Percentiles rank a stretch among this genome's conserved stretches.
These are phyloP conservation scores for Moringa oleifera DNA, from an alignment of 345 rosid species.

Conservation along the genomic window DNA sequence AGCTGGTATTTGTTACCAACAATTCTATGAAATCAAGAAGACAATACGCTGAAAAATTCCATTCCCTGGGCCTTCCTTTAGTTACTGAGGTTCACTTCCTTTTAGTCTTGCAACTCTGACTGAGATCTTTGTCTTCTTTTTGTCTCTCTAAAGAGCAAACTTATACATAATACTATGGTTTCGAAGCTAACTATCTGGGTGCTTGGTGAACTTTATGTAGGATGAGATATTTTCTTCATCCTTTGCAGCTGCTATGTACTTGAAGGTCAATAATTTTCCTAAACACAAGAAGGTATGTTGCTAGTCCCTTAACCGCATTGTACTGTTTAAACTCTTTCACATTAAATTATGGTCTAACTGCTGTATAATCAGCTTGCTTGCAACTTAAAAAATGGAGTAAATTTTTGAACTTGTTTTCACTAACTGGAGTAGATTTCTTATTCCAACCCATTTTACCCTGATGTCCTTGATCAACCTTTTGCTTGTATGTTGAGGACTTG, in stretches of 20 bases:
- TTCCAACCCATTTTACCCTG: not conserved
- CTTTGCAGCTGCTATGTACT: constrained; percentile 87
- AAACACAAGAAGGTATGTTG: constrained; percentile 59
- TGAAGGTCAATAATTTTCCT: constrained; percentile 72
- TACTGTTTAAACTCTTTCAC: not conserved
- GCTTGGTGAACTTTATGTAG: constrained; percentile 23
- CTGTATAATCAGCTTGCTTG: not conserved
- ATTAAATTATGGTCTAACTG: not conserved
- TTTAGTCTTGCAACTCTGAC: no score
- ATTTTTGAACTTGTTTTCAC: no score
- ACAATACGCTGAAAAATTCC: constrained; percentile 66
- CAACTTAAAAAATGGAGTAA: no score
- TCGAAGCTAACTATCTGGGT: not conserved
- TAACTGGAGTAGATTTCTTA: no score
- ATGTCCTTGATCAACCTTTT: not conserved
- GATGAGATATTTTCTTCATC: constrained; percentile 93
- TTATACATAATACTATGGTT: no score
- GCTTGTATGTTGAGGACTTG: not conserved
- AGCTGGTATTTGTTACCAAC: constrained; percentile 78
- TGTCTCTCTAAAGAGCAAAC: no score
- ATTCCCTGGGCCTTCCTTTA: constrained; percentile 58
- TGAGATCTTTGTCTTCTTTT: no score
- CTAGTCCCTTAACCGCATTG: not conserved
- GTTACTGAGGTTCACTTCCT: constrained; percentile 49
- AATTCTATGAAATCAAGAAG: constrained; percentile 72